Evolutionary conservation across 306 rosid genomes (phyloP), one percentile per base, ranked within the genome.

Genomic region (Cicer yamashitae): DNA sequence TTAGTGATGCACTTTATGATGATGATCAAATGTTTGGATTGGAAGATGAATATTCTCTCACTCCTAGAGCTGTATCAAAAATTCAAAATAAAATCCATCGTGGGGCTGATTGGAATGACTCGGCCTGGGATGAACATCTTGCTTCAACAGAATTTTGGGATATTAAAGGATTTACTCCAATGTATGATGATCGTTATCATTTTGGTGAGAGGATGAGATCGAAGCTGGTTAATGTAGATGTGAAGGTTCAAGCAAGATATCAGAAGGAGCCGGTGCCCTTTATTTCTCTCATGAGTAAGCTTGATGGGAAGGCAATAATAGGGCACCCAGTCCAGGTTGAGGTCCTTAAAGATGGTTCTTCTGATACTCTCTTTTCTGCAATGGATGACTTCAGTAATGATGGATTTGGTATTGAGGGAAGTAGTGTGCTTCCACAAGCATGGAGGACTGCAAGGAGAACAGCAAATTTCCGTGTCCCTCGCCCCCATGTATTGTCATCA

Each of bases 361-460:
- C 97, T 58, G 88, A 86, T 76, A 47, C 73, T 48, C 90, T 91
- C 75, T 69, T 93, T 76, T 70, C 92, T 54, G 68, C 87, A 70
- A 43, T 76, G 34, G 91, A 89, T 70, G 80, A 88, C 71, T 84
- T 82, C 51, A 86, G 84, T 51, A 77, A 84, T 43, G 91, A 82
- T 60, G 83, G 85, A 8, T 56, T 81, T 62, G 90, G 84, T 60
- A 67, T 77, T 57, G 89, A 91, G 43, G 91, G 88, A 77, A 83
- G 67, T 63, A 72, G 88, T 17, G 64, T 86, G 67, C 91, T 91
- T 82, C 96, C 91, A 57, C 96, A 88, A 13, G 91, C 93, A 69
- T 93, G 97, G 98, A 89, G 93, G 60, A 93, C 97, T 15, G 98
- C 98, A 22, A 88, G 98, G 89, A 89, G 98, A 81, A 91, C 98